Evolutionary conservation across 2,329 filamentous ascomycete genomes (phyloP).

Genomic region (Trichophyton verrucosum): DNA sequence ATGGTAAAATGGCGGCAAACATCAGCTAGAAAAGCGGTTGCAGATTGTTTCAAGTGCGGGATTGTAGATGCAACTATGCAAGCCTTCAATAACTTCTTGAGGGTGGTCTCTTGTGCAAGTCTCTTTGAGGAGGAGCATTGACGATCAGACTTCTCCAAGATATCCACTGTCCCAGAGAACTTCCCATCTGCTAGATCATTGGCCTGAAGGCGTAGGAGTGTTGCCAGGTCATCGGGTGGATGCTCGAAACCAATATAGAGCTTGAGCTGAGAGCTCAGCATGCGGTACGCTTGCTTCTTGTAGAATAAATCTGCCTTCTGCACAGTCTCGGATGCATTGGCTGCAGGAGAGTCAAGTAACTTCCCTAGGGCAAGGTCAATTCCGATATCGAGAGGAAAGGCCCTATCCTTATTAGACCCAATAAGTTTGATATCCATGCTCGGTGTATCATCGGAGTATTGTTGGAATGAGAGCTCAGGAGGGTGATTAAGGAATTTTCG

Average conservation of each 20-base stretch:
- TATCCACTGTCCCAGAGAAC: slow-evolving; percentile 53
- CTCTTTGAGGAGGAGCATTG: slow-evolving; percentile 80
- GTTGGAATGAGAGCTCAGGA: slow-evolving; percentile 67
- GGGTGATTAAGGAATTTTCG: slow-evolving; percentile 89
- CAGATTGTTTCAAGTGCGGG: slow-evolving; percentile 64
- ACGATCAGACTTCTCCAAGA: slow-evolving; percentile 63
- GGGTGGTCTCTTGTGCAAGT: slow-evolving; percentile 62
- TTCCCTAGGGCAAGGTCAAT: slow-evolving; percentile 82
- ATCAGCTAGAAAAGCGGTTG: slow-evolving; percentile 62
- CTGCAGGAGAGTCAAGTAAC: slow-evolving; percentile 53
- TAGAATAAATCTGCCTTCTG: slow-evolving; percentile 68
- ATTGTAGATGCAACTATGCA: slow-evolving; percentile 75
- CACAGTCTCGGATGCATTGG: slow-evolving; percentile 40
- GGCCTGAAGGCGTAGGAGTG: slow-evolving; percentile 74
- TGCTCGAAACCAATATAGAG: slow-evolving; percentile 77
- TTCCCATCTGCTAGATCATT: slow-evolving; percentile 69
- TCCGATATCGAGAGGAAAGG: slow-evolving; percentile 76
- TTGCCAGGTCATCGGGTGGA: slow-evolving; percentile 77
- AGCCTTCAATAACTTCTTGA: slow-evolving; percentile 82
- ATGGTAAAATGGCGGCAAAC: slow-evolving; percentile 83
- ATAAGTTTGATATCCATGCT: slow-evolving; percentile 83
- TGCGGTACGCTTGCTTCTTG: slow-evolving; percentile 81
- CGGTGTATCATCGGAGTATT: slow-evolving; percentile 73
- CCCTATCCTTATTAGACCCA: slow-evolving; percentile 75
- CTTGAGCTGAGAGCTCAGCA: slow-evolving; percentile 82